phyloP scores from a whole-genome alignment of 176 grass and related monocot species.

The Aegilops bicornis region DNA sequence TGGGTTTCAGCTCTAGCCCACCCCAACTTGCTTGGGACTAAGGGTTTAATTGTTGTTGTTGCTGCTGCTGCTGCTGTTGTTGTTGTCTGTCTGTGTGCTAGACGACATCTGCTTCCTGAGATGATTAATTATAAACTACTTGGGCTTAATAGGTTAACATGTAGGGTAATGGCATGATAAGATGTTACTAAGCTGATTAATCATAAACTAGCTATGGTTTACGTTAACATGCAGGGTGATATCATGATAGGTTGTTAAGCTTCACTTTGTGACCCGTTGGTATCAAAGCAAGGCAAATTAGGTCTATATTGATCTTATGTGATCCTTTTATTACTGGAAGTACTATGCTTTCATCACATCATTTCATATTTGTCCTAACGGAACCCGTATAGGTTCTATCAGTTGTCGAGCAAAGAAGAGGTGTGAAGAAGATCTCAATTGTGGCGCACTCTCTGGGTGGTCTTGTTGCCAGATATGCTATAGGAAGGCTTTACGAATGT shows the following conservation, averaged over 20 bases:
- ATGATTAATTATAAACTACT: not conserved
- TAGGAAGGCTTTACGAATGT: conserved; percentile 80
- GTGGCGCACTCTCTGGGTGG: conserved; percentile 97
- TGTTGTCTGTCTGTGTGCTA: not conserved
- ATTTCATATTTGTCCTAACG: conserved; percentile 28
- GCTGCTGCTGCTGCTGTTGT: no score
- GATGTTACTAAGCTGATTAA: not conserved
- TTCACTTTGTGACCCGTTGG: not conserved
- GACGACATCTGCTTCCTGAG: not conserved
- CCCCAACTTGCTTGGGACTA: no score
- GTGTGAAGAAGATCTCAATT: conserved; percentile 90
- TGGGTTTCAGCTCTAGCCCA: no score
- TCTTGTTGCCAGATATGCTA: conserved; percentile 88
- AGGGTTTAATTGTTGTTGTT: no score
- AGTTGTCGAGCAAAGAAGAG: conserved; percentile 78
- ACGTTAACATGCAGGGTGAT: not conserved
- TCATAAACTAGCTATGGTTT: conserved; percentile 19
- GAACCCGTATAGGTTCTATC: conserved; percentile 70
- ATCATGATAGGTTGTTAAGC: conserved; percentile 4
- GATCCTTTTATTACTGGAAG: conserved; percentile 21
- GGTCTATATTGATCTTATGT: conserved; percentile 14
- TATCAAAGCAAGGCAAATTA: not conserved
- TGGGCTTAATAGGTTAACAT: not conserved
- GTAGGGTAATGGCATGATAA: not conserved
- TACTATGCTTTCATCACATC: conserved; percentile 8